Base-by-base conservation (phyloP, 2,329 filamentous ascomycete species). In the Arthrobotrys megalospora region DNA sequence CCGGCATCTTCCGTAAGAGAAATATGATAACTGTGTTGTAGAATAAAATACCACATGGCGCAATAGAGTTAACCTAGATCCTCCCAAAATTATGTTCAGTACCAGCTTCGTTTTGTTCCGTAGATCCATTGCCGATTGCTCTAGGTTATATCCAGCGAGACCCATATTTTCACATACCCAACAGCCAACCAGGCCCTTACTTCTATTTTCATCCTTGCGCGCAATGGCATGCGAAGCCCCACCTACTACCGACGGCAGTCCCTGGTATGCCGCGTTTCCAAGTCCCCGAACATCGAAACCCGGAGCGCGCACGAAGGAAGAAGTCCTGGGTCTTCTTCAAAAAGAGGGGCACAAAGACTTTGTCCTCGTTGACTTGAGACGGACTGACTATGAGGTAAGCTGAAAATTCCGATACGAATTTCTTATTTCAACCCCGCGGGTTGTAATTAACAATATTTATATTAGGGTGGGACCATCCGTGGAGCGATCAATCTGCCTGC, bases 341-440 rank as follows among this genome's bases (percentile, higher is more conserved):
- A 66, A 75, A 80, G 43, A 63, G 5, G 63, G 63, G 19, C 80
- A 34, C 80, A 84, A 78, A 34, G 80, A 83, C 34, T 87, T 84
- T 79, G 80, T 87, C 0, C 81, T 87, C 7, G 83, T 88, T 10
- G 87, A 88, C 80, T 80, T 88, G 28, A 85, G 87, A 45, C 70
- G 70, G 6, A 68, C 34, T 28, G 70, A 75, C 28, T 75, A 67
- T 43, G 70, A 75, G 53, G 70, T 75, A 47, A 0, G 6, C 70
- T 48, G 12, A 16, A 16, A 12, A 41, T 19, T 32, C 10, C 10
- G 10, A 34, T 16, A 19, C 28, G 34, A 28, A 48, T 65, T 12
- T 6, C 28, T 5, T 62, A 24, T 77, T 58, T 21, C 50, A 53
- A 38, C 66, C 19, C 45, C 28, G 19, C 24, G 81, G 68, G n/a